Evolutionary conservation across 306 rosid species (phyloP).

Genomic region (Dicorynia guianensis): DNA sequence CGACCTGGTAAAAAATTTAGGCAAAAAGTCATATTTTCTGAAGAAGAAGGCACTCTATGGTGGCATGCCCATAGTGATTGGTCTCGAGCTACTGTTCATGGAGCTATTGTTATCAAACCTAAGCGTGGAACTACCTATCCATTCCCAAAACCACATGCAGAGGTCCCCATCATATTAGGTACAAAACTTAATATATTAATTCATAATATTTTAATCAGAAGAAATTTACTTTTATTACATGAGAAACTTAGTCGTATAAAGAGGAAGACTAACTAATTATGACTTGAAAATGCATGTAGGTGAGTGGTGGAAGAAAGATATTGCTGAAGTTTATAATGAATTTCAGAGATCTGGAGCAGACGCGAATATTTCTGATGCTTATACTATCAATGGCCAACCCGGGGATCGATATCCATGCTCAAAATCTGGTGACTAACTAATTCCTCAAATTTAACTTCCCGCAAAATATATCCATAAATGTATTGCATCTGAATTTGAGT

Average conservation of each 20-base stretch:
- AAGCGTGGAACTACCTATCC: conserved; percentile 45
- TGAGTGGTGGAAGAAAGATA: conserved; percentile 32
- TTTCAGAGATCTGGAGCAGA: not conserved
- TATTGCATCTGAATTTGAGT: not conserved
- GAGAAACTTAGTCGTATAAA: no score
- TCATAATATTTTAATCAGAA: no score
- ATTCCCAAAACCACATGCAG: conserved; percentile 48
- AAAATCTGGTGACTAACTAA: not conserved
- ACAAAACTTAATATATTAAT: no score
- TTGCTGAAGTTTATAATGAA: not conserved
- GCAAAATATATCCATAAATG: no score
- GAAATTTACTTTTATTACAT: no score
- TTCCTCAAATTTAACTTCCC: no score
- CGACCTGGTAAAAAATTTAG: conserved; percentile 42
- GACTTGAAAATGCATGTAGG: conserved; percentile 27
- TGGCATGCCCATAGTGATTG: conserved; percentile 38
- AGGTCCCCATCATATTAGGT: conserved; percentile 56
- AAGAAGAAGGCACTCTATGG: conserved; percentile 56
- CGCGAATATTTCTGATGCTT: conserved; percentile 52
- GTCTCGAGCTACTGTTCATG: conserved; percentile 58
- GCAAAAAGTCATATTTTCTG: conserved; percentile 41
- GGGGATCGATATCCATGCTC: not conserved
- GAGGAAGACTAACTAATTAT: no score
- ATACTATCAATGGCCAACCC: conserved; percentile 55
- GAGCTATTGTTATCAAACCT: conserved; percentile 54